Percentiles rank a stretch among this genome's conserved stretches.
phyloP scores from a whole-genome alignment of 1,284 basidiomycete species.

The Erythrobasidium hasegawianum region DNA sequence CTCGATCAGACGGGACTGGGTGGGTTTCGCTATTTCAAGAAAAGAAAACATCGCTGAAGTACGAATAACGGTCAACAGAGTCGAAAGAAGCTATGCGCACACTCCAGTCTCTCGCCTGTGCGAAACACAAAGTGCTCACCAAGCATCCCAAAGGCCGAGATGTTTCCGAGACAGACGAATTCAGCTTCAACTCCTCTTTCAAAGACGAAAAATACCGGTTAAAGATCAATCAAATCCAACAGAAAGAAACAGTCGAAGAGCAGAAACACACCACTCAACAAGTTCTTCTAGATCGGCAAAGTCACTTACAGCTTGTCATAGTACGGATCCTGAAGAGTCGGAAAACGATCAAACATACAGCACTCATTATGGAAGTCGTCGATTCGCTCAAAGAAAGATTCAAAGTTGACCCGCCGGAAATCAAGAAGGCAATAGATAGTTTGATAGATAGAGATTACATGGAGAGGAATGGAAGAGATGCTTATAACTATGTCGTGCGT shows the following conservation, averaged over 20 bases:
- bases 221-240: conserved; percentile 94
- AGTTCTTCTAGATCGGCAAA: conserved; percentile 80
- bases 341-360: conserved; percentile 74
- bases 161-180: conserved; percentile 70
- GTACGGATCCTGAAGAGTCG: conserved; percentile 90
- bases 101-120: conserved; percentile 86
- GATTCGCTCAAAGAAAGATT: conserved; percentile 72
- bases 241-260: conserved; percentile 88
- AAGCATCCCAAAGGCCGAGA: conserved; percentile 78
- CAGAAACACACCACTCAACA: conserved; percentile 72
- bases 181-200: conserved; percentile 78
- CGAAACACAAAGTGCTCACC: conserved; percentile 79
- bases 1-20: conserved; percentile 67
- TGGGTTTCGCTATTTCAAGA: no score
- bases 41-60: no score
- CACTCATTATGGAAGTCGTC: conserved; percentile 59
- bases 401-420: conserved; percentile 58
- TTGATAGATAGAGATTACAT: conserved; percentile 84
- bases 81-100: conserved; percentile 72
- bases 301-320: conserved; percentile 85
- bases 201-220: conserved; percentile 73
- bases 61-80: no score
- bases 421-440: conserved; percentile 76
- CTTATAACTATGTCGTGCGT: conserved; percentile 30
- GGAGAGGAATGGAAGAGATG: conserved; percentile 54